phyloP scores from a whole-genome alignment of 306 rosid species.

The Styphnolobium japonicum region DNA sequence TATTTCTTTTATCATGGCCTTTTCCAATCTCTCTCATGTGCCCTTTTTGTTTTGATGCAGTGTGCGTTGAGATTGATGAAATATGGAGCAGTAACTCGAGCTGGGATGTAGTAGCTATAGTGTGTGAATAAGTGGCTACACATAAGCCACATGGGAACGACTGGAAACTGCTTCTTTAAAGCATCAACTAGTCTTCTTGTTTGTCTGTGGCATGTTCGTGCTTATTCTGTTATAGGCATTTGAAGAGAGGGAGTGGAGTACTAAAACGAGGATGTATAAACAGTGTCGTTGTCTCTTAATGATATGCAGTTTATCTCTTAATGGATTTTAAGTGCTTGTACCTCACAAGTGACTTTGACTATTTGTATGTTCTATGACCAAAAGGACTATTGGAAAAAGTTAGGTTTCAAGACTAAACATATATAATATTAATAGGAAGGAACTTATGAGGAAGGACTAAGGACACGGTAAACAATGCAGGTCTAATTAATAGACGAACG shows the following conservation, averaged over 20 bases:
- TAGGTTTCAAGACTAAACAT: not conserved
- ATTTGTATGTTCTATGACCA: not conserved
- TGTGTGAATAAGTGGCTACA: constrained; percentile 10
- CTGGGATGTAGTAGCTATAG: not conserved
- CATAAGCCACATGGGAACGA: not conserved
- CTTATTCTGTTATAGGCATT: not conserved
- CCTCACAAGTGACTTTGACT: not conserved
- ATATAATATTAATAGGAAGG: not conserved
- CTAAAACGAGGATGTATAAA: not conserved
- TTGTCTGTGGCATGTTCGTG: not conserved
- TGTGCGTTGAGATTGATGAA: not conserved
- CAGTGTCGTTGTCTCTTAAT: not conserved
- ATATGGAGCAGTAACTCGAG: not conserved
- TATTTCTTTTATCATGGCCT: not conserved
- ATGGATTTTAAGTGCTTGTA: not conserved
- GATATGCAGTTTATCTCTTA: not conserved
- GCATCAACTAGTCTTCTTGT: not conserved
- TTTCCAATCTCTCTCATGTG: not conserved
- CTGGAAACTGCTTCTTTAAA: not conserved
- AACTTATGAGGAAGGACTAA: not conserved
- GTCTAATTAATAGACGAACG: too few species aligned
- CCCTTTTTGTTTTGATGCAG: not conserved
- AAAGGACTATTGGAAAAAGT: not conserved
- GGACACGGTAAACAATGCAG: not conserved
- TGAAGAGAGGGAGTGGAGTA: not conserved